These are phyloP conservation scores for Centaurea solstitialis DNA, from an alignment of 129 eudicot genomes.

Conservation along the genomic window DNA sequence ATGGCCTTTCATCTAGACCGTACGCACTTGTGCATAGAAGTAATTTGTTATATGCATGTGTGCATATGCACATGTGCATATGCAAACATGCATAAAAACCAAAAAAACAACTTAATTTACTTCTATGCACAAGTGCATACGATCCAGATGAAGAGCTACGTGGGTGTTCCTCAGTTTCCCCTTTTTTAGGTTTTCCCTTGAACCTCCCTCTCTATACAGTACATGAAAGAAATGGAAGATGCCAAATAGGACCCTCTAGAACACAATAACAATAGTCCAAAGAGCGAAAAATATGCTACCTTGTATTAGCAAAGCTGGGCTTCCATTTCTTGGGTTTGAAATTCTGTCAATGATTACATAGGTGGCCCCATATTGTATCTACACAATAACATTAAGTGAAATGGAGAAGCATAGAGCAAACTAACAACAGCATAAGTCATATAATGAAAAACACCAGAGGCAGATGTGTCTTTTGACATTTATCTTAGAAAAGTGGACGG, in stretches of 20 bases:
- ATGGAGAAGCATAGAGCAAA: slow-evolving; percentile 16
- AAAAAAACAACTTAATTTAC: too few relatives aligned
- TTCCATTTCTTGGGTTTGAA: slow-evolving; percentile 72
- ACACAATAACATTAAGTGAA: slow-evolving; percentile 17
- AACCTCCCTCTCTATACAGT: too few relatives aligned
- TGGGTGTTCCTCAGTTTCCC: too few relatives aligned
- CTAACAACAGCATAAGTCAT: background rate
- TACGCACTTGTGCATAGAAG: too few relatives aligned
- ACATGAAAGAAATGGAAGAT: background rate
- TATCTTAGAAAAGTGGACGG: too few relatives aligned
- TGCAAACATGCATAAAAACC: too few relatives aligned
- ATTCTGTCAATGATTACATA: slow-evolving; percentile 68
- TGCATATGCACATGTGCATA: too few relatives aligned
- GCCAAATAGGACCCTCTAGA: background rate
- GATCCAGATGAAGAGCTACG: too few relatives aligned
- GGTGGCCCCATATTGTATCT: slow-evolving; percentile 94
- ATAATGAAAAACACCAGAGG: background rate
- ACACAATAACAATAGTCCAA: background rate
- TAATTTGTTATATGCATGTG: too few relatives aligned
- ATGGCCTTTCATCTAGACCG: too few relatives aligned
- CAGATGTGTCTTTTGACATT: background rate
- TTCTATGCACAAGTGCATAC: too few relatives aligned
- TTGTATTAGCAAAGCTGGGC: slow-evolving; percentile 71
- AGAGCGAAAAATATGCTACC: slow-evolving; percentile 43
- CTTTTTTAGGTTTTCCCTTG: too few relatives aligned